phyloP scores from a whole-genome alignment of 768 basidiomycete species.

The Candolleomyces eurysporus region DNA sequence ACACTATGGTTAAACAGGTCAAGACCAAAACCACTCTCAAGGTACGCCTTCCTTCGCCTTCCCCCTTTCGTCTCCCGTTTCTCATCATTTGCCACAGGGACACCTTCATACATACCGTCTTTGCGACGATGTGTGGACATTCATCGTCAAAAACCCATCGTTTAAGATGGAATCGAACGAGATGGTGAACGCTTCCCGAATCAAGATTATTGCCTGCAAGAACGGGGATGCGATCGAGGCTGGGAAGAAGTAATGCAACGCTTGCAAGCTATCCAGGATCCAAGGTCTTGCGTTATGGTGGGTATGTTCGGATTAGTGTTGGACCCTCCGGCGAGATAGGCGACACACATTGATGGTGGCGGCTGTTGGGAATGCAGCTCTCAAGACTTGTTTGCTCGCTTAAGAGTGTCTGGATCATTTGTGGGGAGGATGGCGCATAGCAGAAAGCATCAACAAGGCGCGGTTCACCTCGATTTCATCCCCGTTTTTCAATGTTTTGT shows the following conservation, averaged over 20 bases:
- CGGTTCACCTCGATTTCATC: too few species aligned
- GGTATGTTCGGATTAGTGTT: neutral
- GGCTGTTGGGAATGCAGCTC: neutral
- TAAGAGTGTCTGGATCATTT: neutral
- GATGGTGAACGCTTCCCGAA: slow-evolving; percentile 67
- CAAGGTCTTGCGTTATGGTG: neutral
- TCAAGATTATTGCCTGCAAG: slow-evolving; percentile 99
- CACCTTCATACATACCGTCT: slow-evolving; percentile 89
- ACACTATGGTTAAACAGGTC: slow-evolving; percentile 89
- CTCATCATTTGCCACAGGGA: slow-evolving; percentile 40
- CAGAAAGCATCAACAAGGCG: too few species aligned
- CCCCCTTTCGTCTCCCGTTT: neutral
- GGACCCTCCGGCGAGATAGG: neutral
- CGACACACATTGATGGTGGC: neutral
- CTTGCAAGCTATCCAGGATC: neutral
- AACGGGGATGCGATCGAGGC: slow-evolving; percentile 86
- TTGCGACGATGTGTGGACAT: slow-evolving; percentile 98
- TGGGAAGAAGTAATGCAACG: slow-evolving; percentile 62
- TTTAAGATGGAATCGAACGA: slow-evolving; percentile 97
- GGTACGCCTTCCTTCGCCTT: slow-evolving; percentile 39
- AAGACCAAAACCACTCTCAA: slow-evolving; percentile 95
- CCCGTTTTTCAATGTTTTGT: too few species aligned
- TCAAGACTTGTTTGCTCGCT: neutral
- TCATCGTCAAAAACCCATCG: slow-evolving; percentile 87
- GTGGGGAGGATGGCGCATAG: too few species aligned